A percentile compares a stretch with the other conserved stretches of the same genome.
Conservation (phyloP, 1,284 basidiomycete species). For the Cryptococcus wingfieldii region DNA sequence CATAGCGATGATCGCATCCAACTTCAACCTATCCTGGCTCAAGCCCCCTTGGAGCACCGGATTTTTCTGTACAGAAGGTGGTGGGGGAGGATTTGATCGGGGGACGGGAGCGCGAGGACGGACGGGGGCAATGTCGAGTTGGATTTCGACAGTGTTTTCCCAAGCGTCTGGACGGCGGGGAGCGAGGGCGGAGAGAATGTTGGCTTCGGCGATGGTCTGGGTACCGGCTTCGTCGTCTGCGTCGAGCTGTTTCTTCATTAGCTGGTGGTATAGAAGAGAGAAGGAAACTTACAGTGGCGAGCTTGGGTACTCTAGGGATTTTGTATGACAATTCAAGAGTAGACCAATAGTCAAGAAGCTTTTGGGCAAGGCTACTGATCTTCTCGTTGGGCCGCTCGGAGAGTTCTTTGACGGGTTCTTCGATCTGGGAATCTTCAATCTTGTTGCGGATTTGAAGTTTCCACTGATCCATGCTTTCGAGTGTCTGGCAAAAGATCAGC, state of each 20-base stretch:
- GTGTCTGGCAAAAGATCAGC: conserved; percentile 53
- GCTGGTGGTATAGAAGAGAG: not conserved
- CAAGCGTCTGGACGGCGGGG: conserved; percentile 33
- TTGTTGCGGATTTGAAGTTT: conserved; percentile 86
- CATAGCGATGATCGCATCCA: conserved; percentile 49
- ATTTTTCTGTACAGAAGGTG: conserved; percentile 20
- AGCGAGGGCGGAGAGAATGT: conserved; percentile 10
- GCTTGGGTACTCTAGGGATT: conserved; percentile 40
- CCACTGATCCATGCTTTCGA: conserved; percentile 72
- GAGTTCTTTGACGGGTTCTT: conserved; percentile 58
- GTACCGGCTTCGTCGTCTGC: conserved; percentile 45
- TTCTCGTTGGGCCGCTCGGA: conserved; percentile 22
- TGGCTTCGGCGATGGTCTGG: conserved; percentile 40
- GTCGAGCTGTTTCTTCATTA: conserved; percentile 29
- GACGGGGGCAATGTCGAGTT: conserved; percentile 35
- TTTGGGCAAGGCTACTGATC: conserved; percentile 26
- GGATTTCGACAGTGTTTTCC: conserved; percentile 29
- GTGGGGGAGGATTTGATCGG: conserved; percentile 26
- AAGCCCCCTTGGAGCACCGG: conserved; percentile 13
- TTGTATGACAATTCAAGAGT: conserved; percentile 39
- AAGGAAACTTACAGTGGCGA: conserved; percentile 28
- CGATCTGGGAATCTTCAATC: conserved; percentile 80
- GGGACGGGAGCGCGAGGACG: conserved; percentile 19
- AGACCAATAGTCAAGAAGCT: conserved; percentile 40
- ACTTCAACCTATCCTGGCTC: conserved; percentile 28